These are phyloP conservation scores for Bacidia gigantensis DNA, from an alignment of 495 filamentous ascomycete genomes.

Conservation along the genomic window DNA sequence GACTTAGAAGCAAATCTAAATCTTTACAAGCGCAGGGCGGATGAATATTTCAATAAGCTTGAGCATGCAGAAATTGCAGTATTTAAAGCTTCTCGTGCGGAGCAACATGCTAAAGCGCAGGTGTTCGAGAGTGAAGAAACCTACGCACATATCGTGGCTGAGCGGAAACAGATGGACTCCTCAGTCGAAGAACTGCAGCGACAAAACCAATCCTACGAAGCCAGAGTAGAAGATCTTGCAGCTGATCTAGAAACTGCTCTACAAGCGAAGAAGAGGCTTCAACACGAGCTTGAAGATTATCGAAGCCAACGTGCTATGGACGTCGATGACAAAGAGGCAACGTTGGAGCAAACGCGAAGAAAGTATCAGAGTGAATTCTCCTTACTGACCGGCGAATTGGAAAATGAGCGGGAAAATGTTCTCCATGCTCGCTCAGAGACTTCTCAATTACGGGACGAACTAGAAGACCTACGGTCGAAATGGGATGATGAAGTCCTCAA, in stretches of 20 bases:
- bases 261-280: conserved; percentile 86
- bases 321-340: conserved; percentile 90
- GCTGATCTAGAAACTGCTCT: conserved; percentile 76
- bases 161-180: conserved; percentile 79
- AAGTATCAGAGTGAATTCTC: conserved; percentile 95
- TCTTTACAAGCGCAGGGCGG: conserved; percentile 83
- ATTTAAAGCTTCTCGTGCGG: conserved; percentile 78
- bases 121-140: conserved; percentile 82
- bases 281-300: conserved; percentile 97
- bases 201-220: conserved; percentile 78
- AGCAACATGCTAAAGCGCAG: conserved; percentile 86
- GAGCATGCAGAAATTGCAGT: conserved; percentile 95
- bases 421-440: conserved; percentile 54
- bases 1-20: conserved; percentile 74
- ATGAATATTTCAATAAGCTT: conserved; percentile 96
- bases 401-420: conserved; percentile 80
- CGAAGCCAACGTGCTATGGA: conserved; percentile 88
- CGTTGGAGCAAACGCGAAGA: conserved; percentile 91
- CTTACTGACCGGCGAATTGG: conserved; percentile 75
- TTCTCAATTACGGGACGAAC: conserved; percentile 72
- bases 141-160: conserved; percentile 78
- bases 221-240: conserved; percentile 79
- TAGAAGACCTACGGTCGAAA: conserved; percentile 87
- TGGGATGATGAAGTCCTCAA: conserved; percentile 99
- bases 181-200: conserved; percentile 82